Base-by-base conservation (phyloP, 2,329 filamentous ascomycete species). In the Aspergillus latus region DNA sequence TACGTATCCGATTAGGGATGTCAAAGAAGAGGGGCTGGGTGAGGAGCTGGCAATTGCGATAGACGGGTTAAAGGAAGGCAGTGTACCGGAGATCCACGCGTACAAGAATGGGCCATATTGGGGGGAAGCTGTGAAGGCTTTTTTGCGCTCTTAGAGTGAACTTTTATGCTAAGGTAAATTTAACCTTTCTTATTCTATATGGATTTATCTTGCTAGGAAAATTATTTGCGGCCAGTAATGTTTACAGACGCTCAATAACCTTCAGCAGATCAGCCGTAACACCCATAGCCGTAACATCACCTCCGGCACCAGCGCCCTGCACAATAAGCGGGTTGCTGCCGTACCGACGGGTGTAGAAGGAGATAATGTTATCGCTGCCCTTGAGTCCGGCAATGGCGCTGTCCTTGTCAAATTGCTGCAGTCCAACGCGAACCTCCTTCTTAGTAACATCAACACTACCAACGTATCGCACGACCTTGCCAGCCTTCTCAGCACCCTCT, bases 361-460 rank as follows among this genome's bases (percentile, higher is more conserved):
- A 96, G 72, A 99, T 96, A 72, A 99, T 96, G 80, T 99, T 99
- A 74, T 97, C 94, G 74, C 92, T 97, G 36, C 94, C 94, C 83
- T 96, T 96, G 56, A 99, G 82, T 47, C 89, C 88, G 11, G 94
- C 94, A 76, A 99, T 97, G 10, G 94, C 90, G 70, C 95, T 91
- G 59, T 88, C 89, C 65, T 85, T 85, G 64, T 96, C 92, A 66
- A 92, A 92, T 76, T 88, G 90, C 81, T 97, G 88, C 62, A 99
- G 77, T 2, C 94, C 93, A 56, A 99, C 94, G 80, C 92, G 95
- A 73, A 97, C 89, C 65, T 86, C 79, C 72, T 91, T 88, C 59
- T 82, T 83, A n/a, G 79, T 82, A 43, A 96, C 86, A 70, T 99
- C 92, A 59, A 97, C 90, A 72, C 90, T 96, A 48, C 94, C 94